Conservation (phyloP, 176 grass and related monocot species). For the Aegilops umbellulata region DNA sequence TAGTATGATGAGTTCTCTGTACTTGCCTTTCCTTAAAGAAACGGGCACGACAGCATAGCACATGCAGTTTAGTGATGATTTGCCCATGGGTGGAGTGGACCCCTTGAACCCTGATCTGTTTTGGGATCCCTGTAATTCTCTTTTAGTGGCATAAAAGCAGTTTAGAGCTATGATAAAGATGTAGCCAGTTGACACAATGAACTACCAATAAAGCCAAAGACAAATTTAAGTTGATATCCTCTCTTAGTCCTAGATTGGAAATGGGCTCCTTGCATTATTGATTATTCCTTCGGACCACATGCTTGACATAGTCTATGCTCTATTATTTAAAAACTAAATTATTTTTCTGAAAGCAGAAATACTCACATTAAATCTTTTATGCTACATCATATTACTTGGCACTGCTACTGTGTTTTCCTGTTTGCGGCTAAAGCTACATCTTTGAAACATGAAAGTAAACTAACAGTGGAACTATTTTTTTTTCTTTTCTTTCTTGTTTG, state of each 20-base stretch:
- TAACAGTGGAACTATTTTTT: slow-evolving; percentile 3
- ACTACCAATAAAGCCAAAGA: not conserved
- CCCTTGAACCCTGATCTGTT: not conserved
- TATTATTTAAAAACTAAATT: not conserved
- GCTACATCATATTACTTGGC: not conserved
- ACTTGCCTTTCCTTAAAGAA: slow-evolving; percentile 14
- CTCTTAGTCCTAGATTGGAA: not conserved
- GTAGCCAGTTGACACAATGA: slow-evolving; percentile 18
- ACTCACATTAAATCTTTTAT: not conserved
- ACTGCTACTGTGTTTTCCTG: not conserved
- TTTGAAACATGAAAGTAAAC: slow-evolving; percentile 16
- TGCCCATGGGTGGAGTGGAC: not conserved
- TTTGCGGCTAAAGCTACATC: not conserved
- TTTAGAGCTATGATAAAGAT: slow-evolving; percentile 15
- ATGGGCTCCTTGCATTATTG: slow-evolving; percentile 28
- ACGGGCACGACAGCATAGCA: not conserved
- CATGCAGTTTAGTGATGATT: slow-evolving; percentile 6
- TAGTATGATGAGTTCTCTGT: slow-evolving; percentile 9
- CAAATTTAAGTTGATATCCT: slow-evolving; percentile 5
- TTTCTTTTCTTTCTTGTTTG: slow-evolving; percentile 31
- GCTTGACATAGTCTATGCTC: not conserved
- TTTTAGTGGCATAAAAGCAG: not conserved
- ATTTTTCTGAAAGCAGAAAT: slow-evolving; percentile 32
- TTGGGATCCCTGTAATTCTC: not conserved
- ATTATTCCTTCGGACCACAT: slow-evolving; percentile 12